phyloP scores from a whole-genome alignment of 208 protist genomes.

The Vickermania ingenoplastis region DNA sequence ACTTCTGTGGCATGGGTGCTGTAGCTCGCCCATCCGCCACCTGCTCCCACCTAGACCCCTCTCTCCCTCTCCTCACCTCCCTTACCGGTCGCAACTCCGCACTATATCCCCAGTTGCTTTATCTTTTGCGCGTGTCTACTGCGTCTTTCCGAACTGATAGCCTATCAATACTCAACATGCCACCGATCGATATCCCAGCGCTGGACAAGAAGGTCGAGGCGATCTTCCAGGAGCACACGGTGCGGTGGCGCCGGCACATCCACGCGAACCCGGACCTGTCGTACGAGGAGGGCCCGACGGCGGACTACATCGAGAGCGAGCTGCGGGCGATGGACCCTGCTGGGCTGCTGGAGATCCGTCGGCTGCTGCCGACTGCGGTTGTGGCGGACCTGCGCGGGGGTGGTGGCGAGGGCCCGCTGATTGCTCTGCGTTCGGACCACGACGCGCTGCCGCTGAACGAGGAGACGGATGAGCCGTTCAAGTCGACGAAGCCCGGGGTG shows the following conservation, averaged over 20 bases:
- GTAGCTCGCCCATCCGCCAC: too few relatives aligned
- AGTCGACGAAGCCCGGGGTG: conserved; percentile 28
- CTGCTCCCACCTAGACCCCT: too few relatives aligned
- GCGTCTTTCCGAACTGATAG: too few relatives aligned
- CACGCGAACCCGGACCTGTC: conserved; percentile 43
- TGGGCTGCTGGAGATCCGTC: conserved; percentile 16
- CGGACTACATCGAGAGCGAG: conserved; percentile 31
- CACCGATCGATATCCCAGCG: conserved; percentile 8
- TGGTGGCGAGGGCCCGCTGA: conserved; percentile 1
- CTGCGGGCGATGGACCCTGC: conserved; percentile 23
- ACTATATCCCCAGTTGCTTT: too few relatives aligned
- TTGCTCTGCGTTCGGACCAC: conserved; percentile 39
- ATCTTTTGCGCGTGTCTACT: too few relatives aligned
- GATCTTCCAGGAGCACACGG: conserved; percentile 28
- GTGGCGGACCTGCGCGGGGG: neutral
- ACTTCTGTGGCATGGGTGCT: too few relatives aligned
- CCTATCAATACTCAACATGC: too few relatives aligned
- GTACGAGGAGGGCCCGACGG: conserved; percentile 46
- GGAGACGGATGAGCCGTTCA: conserved; percentile 28
- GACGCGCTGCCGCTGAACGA: conserved; percentile 52
- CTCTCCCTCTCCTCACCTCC: too few relatives aligned
- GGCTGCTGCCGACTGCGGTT: conserved; percentile 28
- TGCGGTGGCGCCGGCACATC: conserved; percentile 56
- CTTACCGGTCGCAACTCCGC: too few relatives aligned
- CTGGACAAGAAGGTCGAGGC: conserved; percentile 16